A percentile compares a stretch with the other conserved stretches of the same genome.
These are phyloP conservation scores for Peniophora sp. DNA, from an alignment of 1,284 basidiomycete species.

Conservation along the genomic window DNA sequence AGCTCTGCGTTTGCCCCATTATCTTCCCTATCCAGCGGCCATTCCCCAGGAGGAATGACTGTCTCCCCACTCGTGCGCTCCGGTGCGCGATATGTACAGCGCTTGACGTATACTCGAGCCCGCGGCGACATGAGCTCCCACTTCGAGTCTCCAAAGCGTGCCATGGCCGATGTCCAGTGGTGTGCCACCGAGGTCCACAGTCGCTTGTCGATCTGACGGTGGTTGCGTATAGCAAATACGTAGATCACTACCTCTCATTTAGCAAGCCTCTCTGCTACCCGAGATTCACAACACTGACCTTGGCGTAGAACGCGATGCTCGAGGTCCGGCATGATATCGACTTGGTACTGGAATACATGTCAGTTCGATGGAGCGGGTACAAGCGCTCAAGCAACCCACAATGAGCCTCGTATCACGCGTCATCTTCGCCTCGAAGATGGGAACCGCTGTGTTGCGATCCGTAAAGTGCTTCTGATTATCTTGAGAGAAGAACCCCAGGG, in stretches of 20 bases:
- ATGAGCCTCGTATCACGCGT: conserved; percentile 51
- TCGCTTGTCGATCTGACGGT: conserved; percentile 44
- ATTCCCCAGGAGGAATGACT: conserved; percentile 28
- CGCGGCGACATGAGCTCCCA: not conserved
- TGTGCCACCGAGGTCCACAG: conserved; percentile 51
- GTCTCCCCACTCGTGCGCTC: conserved; percentile 30
- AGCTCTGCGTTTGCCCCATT: no score
- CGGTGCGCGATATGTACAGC: conserved; percentile 36
- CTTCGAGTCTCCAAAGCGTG: conserved; percentile 5
- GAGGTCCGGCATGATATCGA: conserved; percentile 49
- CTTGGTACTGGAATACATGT: conserved; percentile 41
- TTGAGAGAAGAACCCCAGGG: conserved; percentile 56
- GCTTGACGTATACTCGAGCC: conserved; percentile 11
- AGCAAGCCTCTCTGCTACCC: not conserved
- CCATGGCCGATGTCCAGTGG: conserved; percentile 22
- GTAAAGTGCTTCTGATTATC: conserved; percentile 63
- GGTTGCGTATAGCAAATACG: conserved; percentile 58
- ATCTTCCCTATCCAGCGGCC: conserved; percentile 11
- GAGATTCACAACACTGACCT: conserved; percentile 21
- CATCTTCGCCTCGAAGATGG: conserved; percentile 66
- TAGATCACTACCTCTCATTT: conserved; percentile 33
- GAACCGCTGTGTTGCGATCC: conserved; percentile 26
- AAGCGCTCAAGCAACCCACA: conserved; percentile 27
- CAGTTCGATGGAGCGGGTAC: not conserved
- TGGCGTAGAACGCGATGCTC: conserved; percentile 45